These are phyloP conservation scores for Nemania serpens DNA, from an alignment of 2,329 filamentous ascomycete genomes.

Conservation along the genomic window DNA sequence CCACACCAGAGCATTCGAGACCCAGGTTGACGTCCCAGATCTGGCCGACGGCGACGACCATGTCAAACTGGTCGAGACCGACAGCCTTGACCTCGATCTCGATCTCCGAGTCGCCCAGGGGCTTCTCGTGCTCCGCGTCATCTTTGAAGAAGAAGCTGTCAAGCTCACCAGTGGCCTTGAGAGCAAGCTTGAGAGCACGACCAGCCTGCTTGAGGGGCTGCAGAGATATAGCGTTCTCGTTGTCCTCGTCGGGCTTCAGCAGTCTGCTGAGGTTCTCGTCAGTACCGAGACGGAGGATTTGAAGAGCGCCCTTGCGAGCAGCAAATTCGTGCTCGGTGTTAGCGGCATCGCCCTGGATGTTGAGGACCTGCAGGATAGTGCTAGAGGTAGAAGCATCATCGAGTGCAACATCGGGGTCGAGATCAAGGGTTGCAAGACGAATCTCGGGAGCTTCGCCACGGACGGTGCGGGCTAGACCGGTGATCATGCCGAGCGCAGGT, in stretches of 20 bases:
- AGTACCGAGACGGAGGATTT: conserved; percentile 34
- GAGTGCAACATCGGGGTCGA: conserved; percentile 46
- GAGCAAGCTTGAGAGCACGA: conserved; percentile 34
- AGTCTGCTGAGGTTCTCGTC: conserved; percentile 34
- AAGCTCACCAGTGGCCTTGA: conserved; percentile 37
- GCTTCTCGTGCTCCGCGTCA: conserved; percentile 31
- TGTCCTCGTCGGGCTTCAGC: conserved; percentile 33
- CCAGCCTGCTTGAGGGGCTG: conserved; percentile 36
- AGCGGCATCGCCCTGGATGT: conserved; percentile 33
- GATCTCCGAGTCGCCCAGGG: conserved; percentile 33
- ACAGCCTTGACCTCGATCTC: conserved; percentile 38
- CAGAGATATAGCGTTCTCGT: conserved; percentile 30
- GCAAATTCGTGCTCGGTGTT: conserved; percentile 38
- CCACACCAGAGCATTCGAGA: conserved; percentile 36
- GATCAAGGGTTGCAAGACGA: conserved; percentile 51
- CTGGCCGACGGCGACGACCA: conserved; percentile 37
- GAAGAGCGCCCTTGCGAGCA: conserved; percentile 33
- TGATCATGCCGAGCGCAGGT: conserved; percentile 48
- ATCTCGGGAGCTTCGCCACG: conserved; percentile 52
- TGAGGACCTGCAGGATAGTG: conserved; percentile 40
- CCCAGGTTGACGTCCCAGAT: conserved; percentile 38
- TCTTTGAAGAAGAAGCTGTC: conserved; percentile 39
- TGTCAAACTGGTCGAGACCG: conserved; percentile 37
- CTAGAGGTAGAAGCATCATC: conserved; percentile 38
- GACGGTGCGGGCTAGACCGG: conserved; percentile 51